Conservation (phyloP, 257 asterid genomes). For the Anisodus acutangulus region DNA sequence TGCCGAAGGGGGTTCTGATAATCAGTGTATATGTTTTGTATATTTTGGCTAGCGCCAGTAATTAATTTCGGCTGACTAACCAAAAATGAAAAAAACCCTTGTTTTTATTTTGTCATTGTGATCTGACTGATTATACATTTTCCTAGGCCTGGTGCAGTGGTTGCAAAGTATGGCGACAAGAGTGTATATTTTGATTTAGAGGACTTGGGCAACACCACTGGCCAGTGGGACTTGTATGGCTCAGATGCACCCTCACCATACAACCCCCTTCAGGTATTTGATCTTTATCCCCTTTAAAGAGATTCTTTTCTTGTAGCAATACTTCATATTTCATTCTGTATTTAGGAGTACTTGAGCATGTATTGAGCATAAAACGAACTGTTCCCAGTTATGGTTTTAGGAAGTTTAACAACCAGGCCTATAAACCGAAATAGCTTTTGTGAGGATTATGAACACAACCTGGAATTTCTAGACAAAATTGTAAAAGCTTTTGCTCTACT, state of each 20-base stretch:
- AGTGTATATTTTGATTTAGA: conserved; percentile 96
- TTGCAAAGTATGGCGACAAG: conserved; percentile 93
- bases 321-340: too few species aligned
- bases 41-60: too few species aligned
- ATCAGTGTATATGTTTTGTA: too few species aligned
- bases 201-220: conserved; percentile 88
- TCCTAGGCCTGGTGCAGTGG: conserved; percentile 69
- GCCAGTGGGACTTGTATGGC: conserved; percentile 97
- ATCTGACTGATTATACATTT: neutral
- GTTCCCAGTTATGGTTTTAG: neutral
- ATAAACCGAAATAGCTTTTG: neutral
- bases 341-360: neutral
- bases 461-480: neutral
- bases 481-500: neutral
- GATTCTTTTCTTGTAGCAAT: too few species aligned
- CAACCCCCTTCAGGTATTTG: conserved; percentile 79
- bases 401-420: neutral
- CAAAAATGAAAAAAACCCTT: too few species aligned
- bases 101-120: too few species aligned
- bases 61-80: too few species aligned
- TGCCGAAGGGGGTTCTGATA: too few species aligned
- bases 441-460: neutral
- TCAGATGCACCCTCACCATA: conserved; percentile 95
- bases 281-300: neutral
- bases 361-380: neutral